Conservation (phyloP, 2,329 filamentous ascomycete species). For the Aspergillus oerlinghausenensis region DNA sequence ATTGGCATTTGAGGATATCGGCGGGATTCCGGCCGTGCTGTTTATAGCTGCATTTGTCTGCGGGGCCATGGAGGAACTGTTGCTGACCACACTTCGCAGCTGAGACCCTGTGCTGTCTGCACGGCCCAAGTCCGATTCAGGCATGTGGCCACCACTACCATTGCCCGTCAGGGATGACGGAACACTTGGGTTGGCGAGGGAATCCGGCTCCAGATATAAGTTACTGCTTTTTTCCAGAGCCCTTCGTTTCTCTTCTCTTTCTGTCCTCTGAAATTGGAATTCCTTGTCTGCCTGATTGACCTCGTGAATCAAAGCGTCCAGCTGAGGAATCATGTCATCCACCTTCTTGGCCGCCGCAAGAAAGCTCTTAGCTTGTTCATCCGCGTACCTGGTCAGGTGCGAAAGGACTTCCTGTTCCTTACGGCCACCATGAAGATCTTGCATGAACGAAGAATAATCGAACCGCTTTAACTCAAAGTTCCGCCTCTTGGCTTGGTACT, state of each 20-base stretch:
- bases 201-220: slow-evolving; percentile 66
- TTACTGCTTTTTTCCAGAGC: slow-evolving; percentile 83
- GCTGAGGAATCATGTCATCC: slow-evolving; percentile 77
- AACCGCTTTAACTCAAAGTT: slow-evolving; percentile 97
- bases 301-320: slow-evolving; percentile 82
- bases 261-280: slow-evolving; percentile 90
- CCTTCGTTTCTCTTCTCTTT: slow-evolving; percentile 89
- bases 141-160: slow-evolving; percentile 50
- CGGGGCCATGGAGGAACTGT: slow-evolving; percentile 43
- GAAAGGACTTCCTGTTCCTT: slow-evolving; percentile 97
- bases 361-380: slow-evolving; percentile 80
- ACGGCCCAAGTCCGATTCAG: slow-evolving; percentile 66
- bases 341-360: slow-evolving; percentile 80
- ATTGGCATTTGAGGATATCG: not conserved
- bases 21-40: slow-evolving; percentile 9
- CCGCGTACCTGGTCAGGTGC: slow-evolving; percentile 88
- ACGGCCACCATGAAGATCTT: slow-evolving; percentile 96
- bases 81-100: slow-evolving; percentile 49
- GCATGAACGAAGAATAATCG: slow-evolving; percentile 98
- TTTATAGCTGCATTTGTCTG: slow-evolving; percentile 34
- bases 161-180: slow-evolving; percentile 30
- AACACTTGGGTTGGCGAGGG: slow-evolving; percentile 41
- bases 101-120: slow-evolving; percentile 72
- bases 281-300: slow-evolving; percentile 95
- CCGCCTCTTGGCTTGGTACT: slow-evolving; percentile 88